Evolutionary conservation across 805 yeast genomes (phyloP).

Genomic region (Zygotorulaspora danielsina): DNA sequence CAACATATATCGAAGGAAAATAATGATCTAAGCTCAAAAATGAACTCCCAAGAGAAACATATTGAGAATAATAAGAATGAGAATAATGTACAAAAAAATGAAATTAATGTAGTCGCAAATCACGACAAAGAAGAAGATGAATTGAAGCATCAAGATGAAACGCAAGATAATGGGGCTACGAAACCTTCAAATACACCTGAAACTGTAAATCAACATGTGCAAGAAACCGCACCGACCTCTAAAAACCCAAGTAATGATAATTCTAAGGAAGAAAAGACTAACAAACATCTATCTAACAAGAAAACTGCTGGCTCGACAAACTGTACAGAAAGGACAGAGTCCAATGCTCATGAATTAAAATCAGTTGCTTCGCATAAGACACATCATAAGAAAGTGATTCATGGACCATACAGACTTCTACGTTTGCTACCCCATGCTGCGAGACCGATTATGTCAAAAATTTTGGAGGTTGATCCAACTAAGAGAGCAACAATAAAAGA

Average conservation of each 20-base stretch:
- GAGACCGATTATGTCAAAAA: constrained; percentile 65
- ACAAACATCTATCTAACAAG: constrained; percentile 2
- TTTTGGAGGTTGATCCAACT: constrained; percentile 57
- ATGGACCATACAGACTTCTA: constrained; percentile 80
- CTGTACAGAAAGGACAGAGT: constrained; percentile 4
- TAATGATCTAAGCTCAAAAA: constrained; percentile 11
- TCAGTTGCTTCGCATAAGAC: constrained; percentile 18
- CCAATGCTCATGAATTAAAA: constrained; percentile 14
- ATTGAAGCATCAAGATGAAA: background rate
- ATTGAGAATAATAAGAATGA: background rate
- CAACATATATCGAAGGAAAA: background rate
- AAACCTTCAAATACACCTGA: background rate
- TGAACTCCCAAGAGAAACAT: background rate
- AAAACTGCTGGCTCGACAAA: constrained; percentile 3
- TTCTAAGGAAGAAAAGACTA: constrained; percentile 2
- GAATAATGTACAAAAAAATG: background rate
- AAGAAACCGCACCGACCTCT: background rate
- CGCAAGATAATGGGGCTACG: background rate
- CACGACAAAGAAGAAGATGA: background rate
- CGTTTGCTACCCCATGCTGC: constrained; percentile 79
- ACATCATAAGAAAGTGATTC: constrained; percentile 52
- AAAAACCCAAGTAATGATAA: background rate
- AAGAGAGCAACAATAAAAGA: constrained; percentile 65
- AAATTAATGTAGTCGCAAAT: background rate
- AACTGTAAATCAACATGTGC: background rate